Base-by-base conservation (phyloP, 495 filamentous ascomycete genomes). In the Apodospora peruviana region DNA sequence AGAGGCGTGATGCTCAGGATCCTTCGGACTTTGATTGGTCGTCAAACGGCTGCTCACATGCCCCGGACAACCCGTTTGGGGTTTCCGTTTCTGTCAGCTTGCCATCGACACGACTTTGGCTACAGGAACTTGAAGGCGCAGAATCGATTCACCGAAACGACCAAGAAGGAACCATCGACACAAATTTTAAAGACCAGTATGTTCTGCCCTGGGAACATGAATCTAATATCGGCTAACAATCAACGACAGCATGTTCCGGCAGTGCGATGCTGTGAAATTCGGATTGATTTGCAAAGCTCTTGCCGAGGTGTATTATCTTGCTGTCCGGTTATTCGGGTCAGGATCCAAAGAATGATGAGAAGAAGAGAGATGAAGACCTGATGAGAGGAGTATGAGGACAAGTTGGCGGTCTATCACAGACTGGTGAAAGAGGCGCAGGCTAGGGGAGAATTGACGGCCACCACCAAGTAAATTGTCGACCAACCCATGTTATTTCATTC, bases 21-120 rank as follows among this genome's bases (percentile, higher is more conserved):
- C 73, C 74, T 0, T 16, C 62, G 0, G 53, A 42, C 14, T 51
- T 77, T 0, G 59, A 72, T 52, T 74, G 71, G 71, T 12, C 53
- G 10, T 62, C 67, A n/a, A 61, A 75, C 24, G 65, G 65, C 36
- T 77, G 74, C 62, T 62, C 66, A 8, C 23, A 40, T 2, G 68
- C 69, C 3, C 69, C 71, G 0, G 74, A 77, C 43, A 62, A 65
- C 29, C 74, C 74, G 5, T 58, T 64, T 16, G 69, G n/a, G 70
- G 7, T 77, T 71, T 55, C 54, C 68, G 56, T 77, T 77, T 50
- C 34, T 47, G 5, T 62, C 55, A 0, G 56, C 55, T 17, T 78
- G 75, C 64, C 29, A 71, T 37, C 65, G 74, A 17, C 74, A 78
- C 50, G 74, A 78, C 39, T 78, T 77, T 43, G 74, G 72, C 0